These are phyloP conservation scores for Solanum sejunctum DNA, from an alignment of 257 asterid genomes.

Conservation along the genomic window DNA sequence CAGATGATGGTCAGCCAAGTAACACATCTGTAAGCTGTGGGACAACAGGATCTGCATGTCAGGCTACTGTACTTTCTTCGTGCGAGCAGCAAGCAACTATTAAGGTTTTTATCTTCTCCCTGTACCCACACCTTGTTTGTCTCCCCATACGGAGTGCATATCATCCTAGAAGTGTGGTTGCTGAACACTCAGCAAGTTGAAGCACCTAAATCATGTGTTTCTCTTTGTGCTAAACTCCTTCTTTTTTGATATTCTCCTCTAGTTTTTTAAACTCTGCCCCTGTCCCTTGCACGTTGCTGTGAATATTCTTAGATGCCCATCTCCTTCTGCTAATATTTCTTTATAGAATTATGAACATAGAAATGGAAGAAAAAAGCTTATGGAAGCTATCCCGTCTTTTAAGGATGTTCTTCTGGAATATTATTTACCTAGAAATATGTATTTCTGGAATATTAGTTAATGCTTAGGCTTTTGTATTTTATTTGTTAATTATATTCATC, in stretches of 20 bases:
- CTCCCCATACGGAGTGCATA: not conserved
- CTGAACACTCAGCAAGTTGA: not conserved
- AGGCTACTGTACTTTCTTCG: slow-evolving; percentile 14
- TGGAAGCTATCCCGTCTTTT: not conserved
- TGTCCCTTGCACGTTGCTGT: not conserved
- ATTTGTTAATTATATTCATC: not conserved
- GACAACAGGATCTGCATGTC: slow-evolving; percentile 21
- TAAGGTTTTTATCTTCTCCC: slow-evolving; percentile 18
- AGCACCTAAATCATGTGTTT: not conserved
- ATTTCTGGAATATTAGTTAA: not conserved
- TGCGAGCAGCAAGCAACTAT: slow-evolving; percentile 22
- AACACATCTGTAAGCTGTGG: slow-evolving; percentile 24
- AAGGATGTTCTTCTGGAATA: not conserved
- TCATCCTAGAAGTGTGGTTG: not conserved
- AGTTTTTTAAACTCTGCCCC: not conserved
- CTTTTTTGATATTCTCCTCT: not conserved
- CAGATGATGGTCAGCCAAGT: slow-evolving; percentile 18
- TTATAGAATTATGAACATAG: not conserved
- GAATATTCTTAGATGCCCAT: not conserved
- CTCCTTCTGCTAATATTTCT: not conserved
- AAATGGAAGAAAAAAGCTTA: not conserved
- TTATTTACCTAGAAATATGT: not conserved
- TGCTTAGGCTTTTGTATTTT: not conserved
- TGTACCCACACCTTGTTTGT: not conserved
- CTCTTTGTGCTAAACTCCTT: not conserved